Conservation (phyloP, 805 yeast genomes). For the Sporopachydermia lactativora region DNA sequence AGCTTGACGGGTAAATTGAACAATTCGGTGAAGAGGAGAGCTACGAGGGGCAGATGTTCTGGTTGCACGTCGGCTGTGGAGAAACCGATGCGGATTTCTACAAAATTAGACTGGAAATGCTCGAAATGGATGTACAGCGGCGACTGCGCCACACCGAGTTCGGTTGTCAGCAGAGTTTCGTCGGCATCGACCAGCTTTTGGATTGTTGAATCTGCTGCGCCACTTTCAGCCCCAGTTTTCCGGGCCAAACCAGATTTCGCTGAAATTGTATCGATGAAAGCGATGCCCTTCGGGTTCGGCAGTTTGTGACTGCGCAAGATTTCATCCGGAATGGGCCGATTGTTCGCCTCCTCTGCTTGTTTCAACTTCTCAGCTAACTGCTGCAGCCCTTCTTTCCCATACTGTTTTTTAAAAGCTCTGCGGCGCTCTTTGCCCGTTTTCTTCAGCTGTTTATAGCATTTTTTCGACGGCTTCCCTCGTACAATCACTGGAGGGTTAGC, state of each 20-base stretch:
- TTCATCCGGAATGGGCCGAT: constrained; percentile 60
- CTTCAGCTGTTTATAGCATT: constrained; percentile 39
- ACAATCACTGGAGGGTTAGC: constrained; percentile 51
- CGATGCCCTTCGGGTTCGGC: constrained; percentile 64
- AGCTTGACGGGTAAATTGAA: constrained; percentile 59
- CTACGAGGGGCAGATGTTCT: constrained; percentile 46
- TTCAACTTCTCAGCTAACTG: constrained; percentile 37
- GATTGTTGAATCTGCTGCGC: constrained; percentile 5
- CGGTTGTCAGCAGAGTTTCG: neutral
- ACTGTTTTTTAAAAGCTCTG: constrained; percentile 32
- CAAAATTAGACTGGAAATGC: constrained; percentile 64
- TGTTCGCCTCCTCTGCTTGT: constrained; percentile 52
- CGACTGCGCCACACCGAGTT: constrained; percentile 27
- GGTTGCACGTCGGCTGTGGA: constrained; percentile 40
- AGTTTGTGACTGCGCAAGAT: constrained; percentile 46
- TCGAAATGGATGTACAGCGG: constrained; percentile 71
- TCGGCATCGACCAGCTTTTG: constrained; percentile 12
- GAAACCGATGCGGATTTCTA: constrained; percentile 48
- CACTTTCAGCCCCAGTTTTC: constrained; percentile 13
- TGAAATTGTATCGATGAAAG: constrained; percentile 55
- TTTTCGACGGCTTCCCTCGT: constrained; percentile 56
- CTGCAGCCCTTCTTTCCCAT: constrained; percentile 48
- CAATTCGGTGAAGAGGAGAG: constrained; percentile 45
- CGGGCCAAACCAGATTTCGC: constrained; percentile 40
- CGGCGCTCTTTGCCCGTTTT: constrained; percentile 33